Evolutionary conservation across 495 filamentous ascomycete species (phyloP).

Genomic region (Talaromyces stipitatus): DNA sequence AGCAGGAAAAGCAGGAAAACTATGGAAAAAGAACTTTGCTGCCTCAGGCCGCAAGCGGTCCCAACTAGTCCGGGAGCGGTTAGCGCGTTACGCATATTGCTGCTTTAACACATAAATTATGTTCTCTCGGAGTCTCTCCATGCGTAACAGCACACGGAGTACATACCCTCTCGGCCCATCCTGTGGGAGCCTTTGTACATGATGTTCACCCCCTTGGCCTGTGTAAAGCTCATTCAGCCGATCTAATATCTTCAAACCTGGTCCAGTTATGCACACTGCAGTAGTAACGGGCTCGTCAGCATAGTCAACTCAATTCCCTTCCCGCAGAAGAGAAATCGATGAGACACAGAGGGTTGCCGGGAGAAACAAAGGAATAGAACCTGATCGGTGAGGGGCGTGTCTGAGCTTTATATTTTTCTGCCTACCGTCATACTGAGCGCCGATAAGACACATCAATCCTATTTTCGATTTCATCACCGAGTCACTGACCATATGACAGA

Average conservation of each 20-base stretch:
- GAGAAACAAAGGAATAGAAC: neutral
- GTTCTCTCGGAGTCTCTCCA: no score
- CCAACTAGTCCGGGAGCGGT: neutral
- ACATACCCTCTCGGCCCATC: neutral
- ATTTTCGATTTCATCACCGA: neutral
- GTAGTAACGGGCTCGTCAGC: neutral
- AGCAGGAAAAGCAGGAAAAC: constrained; percentile 1
- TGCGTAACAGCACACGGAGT: no score
- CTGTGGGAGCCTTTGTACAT: neutral
- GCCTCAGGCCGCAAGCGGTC: neutral
- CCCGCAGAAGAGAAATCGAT: neutral
- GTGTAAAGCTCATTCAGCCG: neutral
- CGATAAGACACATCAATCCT: neutral
- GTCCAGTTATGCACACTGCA: neutral
- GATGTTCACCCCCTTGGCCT: neutral
- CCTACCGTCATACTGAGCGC: neutral
- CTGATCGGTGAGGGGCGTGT: neutral
- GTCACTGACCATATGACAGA: neutral
- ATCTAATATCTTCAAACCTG: neutral
- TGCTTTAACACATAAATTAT: no score
- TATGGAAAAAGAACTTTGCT: neutral
- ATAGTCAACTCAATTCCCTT: neutral
- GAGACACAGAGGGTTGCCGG: neutral
- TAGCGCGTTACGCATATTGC: no score
- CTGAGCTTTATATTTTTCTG: constrained; percentile 2